phyloP scores from a whole-genome alignment of 805 yeast species.

The Torulaspora franciscae region DNA sequence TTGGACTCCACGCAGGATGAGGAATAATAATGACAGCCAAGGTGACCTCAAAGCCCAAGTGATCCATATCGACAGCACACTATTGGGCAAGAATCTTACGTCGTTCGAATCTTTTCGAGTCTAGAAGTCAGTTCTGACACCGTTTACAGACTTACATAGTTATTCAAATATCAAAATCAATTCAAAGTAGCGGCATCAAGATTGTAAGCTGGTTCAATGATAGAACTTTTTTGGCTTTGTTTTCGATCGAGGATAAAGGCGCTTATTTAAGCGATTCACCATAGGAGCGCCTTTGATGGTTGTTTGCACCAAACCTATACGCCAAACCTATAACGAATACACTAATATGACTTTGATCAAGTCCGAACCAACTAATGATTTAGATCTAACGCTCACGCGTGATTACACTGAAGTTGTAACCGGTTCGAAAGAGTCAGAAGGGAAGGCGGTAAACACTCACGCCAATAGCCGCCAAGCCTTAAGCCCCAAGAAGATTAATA shows the following conservation, averaged over 20 bases:
- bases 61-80: conserved; percentile 10
- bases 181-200: no score
- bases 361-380: conserved; percentile 10
- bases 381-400: background rate
- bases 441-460: background rate
- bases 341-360: conserved; percentile 13
- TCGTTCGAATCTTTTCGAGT: background rate
- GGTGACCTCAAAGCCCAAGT: conserved; percentile 15
- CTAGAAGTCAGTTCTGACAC: no score
- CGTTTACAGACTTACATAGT: no score
- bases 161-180: no score
- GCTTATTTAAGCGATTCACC: no score
- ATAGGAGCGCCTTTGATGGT: no score
- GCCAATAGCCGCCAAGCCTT: conserved; percentile 24
- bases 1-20: conserved; percentile 42
- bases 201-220: no score
- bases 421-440: background rate
- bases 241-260: no score
- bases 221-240: no score
- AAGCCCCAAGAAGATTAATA: conserved; percentile 15
- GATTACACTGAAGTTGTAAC: background rate
- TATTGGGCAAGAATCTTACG: conserved; percentile 12
- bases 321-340: background rate
- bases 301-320: background rate
- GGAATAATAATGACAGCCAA: conserved; percentile 11